Evolutionary conservation across 371 early-diverging fungal genomes (phyloP).

Genomic region (Rhizopus stolonifer): DNA sequence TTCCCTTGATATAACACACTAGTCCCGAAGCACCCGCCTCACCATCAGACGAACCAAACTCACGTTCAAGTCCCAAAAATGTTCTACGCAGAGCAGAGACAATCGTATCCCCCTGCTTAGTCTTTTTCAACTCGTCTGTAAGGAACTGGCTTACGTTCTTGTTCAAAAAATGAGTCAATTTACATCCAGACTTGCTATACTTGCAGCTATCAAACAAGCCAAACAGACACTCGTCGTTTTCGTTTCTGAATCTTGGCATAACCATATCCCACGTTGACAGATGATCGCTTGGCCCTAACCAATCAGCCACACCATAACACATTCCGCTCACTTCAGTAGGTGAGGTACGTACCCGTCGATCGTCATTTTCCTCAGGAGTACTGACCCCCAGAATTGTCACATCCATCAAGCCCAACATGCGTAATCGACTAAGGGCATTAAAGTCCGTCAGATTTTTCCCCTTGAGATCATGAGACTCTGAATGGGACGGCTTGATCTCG

Average conservation of each 20-base stretch:
- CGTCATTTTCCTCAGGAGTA: slow-evolving; percentile 79
- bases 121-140: slow-evolving; percentile 69
- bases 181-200: slow-evolving; percentile 54
- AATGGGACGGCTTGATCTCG: slow-evolving; percentile 75
- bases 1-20: slow-evolving; percentile 79
- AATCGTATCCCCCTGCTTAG: slow-evolving; percentile 52
- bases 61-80: slow-evolving; percentile 77
- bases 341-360: slow-evolving; percentile 85
- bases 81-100: slow-evolving; percentile 70
- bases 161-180: slow-evolving; percentile 69
- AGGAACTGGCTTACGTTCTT: slow-evolving; percentile 71
- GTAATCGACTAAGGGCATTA: slow-evolving; percentile 68
- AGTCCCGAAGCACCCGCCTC: slow-evolving; percentile 72
- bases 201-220: slow-evolving; percentile 84
- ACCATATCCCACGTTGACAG: slow-evolving; percentile 81
- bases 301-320: slow-evolving; percentile 87
- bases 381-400: slow-evolving; percentile 79
- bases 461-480: slow-evolving; percentile 39
- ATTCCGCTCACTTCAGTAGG: slow-evolving; percentile 79
- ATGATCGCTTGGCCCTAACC: slow-evolving; percentile 65
- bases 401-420: slow-evolving; percentile 87
- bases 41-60: slow-evolving; percentile 61
- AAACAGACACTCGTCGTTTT: slow-evolving; percentile 87
- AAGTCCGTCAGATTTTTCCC: slow-evolving; percentile 76
- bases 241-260: slow-evolving; percentile 74